These are phyloP conservation scores for Scedosporium dehoogii DNA, from an alignment of 2,329 filamentous ascomycete genomes.

Conservation along the genomic window DNA sequence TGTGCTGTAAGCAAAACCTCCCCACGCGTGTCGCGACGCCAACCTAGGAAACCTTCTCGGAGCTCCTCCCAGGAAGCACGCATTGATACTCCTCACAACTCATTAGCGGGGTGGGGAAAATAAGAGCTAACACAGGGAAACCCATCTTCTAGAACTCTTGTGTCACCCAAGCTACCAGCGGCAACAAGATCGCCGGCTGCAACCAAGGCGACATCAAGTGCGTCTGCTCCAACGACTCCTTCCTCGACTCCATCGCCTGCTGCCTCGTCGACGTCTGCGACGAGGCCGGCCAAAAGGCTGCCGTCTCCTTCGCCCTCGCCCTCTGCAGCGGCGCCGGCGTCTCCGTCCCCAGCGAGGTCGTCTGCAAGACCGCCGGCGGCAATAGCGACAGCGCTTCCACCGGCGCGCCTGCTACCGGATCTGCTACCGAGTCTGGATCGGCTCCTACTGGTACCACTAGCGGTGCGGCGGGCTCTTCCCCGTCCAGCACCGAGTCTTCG, in stretches of 20 bases:
- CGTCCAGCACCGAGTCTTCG: not conserved
- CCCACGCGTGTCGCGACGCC: not conserved
- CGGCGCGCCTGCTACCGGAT: not conserved
- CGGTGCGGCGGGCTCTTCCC: not conserved
- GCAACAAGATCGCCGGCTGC: slow-evolving; percentile 26
- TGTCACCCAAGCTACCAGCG: slow-evolving; percentile 22
- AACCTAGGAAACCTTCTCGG: not conserved
- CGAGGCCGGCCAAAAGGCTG: slow-evolving; percentile 19
- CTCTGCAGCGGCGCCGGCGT: slow-evolving; percentile 28
- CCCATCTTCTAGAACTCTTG: slow-evolving; percentile 19
- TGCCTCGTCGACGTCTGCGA: slow-evolving; percentile 27
- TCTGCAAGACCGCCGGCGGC: slow-evolving; percentile 18
- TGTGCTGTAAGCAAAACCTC: slow-evolving; percentile 6
- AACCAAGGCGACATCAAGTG: slow-evolving; percentile 26
- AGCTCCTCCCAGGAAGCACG: not conserved
- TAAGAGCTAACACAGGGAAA: not conserved
- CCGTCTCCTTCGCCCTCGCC: slow-evolving; percentile 26
- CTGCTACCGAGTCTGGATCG: not conserved
- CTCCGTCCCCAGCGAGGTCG: slow-evolving; percentile 24
- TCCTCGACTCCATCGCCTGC: slow-evolving; percentile 31
- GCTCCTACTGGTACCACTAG: not conserved
- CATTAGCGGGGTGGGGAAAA: not conserved
- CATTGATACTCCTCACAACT: too few species aligned
- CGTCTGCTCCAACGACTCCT: slow-evolving; percentile 28
- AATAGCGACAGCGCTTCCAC: slow-evolving; percentile 2